Evolutionary conservation across 441 rosid species (phyloP).

Genomic region (Adansonia madagascariensis): DNA sequence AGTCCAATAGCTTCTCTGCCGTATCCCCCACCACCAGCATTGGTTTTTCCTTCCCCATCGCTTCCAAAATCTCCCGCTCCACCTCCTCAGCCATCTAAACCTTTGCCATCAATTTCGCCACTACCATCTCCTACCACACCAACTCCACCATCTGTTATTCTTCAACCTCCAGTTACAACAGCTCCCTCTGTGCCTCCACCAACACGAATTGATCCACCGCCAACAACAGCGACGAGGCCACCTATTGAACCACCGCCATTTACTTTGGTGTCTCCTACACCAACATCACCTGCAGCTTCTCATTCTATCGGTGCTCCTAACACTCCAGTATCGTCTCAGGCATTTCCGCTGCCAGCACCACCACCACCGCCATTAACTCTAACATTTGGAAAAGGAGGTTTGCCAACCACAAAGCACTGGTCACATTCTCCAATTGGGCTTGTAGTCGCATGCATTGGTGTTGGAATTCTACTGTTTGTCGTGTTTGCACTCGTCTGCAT

Average conservation of each 20-base stretch:
- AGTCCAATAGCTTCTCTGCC: slow-evolving; percentile 32
- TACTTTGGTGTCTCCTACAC: slow-evolving; percentile 24
- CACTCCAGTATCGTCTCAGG: not conserved
- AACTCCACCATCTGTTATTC: not conserved
- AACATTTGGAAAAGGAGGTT: slow-evolving; percentile 20
- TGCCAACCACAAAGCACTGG: slow-evolving; percentile 28
- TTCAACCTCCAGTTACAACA: slow-evolving; percentile 11
- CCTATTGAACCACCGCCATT: slow-evolving; percentile 10
- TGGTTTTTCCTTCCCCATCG: slow-evolving; percentile 30
- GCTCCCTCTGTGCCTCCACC: not conserved
- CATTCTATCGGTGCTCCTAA: slow-evolving; percentile 31
- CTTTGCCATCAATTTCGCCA: slow-evolving; percentile 30
- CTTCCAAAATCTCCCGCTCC: slow-evolving; percentile 30
- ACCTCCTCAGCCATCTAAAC: slow-evolving; percentile 26
- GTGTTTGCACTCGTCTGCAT: slow-evolving; percentile 41
- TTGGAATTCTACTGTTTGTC: slow-evolving; percentile 44
- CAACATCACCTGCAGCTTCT: slow-evolving; percentile 23
- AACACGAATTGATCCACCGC: not conserved
- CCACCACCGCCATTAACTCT: slow-evolving; percentile 33
- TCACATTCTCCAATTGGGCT: slow-evolving; percentile 44
- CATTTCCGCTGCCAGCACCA: not conserved
- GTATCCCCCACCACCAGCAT: slow-evolving; percentile 23
- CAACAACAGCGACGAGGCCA: not conserved
- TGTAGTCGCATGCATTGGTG: slow-evolving; percentile 41
- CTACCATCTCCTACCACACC: not conserved